phyloP scores from a whole-genome alignment of 768 basidiomycete genomes.

The Hericium coralloides region DNA sequence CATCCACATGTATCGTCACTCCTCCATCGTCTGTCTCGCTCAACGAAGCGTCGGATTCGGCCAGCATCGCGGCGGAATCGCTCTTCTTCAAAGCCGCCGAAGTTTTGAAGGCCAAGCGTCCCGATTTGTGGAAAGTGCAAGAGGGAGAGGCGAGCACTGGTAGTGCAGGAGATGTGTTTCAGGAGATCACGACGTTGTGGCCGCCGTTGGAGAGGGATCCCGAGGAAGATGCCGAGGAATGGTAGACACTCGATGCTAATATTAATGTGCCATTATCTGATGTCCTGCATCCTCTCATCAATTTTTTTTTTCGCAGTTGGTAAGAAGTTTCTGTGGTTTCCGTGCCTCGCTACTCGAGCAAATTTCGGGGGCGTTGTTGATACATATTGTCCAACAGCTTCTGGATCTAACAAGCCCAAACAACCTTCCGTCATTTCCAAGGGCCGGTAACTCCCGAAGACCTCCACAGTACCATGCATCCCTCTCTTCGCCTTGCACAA shows the following conservation, averaged over 20 bases:
- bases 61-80: conserved; percentile 8
- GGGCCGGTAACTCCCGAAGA: background rate
- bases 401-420: background rate
- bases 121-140: conserved; percentile 1
- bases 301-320: background rate
- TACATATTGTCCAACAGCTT: background rate
- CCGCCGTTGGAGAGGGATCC: conserved; percentile 4
- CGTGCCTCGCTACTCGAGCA: no score
- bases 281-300: no score
- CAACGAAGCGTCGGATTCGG: conserved; percentile 8
- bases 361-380: no score
- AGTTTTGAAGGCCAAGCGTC: conserved; percentile 4
- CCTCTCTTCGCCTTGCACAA: background rate
- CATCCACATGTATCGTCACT: conserved; percentile 1
- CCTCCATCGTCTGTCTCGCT: conserved; percentile 3
- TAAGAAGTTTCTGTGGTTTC: no score
- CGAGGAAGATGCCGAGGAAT: conserved; percentile 6
- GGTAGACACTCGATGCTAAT: background rate
- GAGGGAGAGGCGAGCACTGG: background rate
- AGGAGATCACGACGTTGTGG: conserved; percentile 13
- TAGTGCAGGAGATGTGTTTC: conserved; percentile 9
- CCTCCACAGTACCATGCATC: background rate
- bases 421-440: background rate
- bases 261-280: no score
- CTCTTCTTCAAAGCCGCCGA: conserved; percentile 11